Conservation (phyloP, 2,329 filamentous ascomycete species). For the Cladosporium sp. region DNA sequence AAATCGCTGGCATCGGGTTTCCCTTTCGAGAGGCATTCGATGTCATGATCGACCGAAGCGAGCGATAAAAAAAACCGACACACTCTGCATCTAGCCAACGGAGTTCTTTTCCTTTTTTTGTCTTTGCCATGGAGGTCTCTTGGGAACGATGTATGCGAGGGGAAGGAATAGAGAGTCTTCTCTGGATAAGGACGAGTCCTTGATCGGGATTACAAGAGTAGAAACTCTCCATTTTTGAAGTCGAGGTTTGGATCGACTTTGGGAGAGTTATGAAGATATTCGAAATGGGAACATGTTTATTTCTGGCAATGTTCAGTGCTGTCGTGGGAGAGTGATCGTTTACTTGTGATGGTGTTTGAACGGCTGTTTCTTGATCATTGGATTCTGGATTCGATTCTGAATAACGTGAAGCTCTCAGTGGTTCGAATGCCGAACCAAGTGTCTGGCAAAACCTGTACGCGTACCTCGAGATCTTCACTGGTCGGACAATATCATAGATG, state of each 20-base stretch:
- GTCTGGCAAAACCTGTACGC: too few relatives aligned
- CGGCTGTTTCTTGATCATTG: too few relatives aligned
- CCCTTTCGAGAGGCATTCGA: background rate
- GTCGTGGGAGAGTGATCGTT: background rate
- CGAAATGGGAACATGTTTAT: background rate
- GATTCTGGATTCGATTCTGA: too few relatives aligned
- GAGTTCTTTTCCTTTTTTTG: background rate
- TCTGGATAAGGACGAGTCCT: background rate
- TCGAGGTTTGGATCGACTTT: background rate
- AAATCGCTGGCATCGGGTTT: background rate
- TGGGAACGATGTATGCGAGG: background rate
- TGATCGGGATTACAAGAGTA: background rate
- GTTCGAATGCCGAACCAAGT: too few relatives aligned
- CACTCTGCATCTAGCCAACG: background rate
- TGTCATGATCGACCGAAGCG: background rate
- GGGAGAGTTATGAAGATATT: constrained; percentile 1
- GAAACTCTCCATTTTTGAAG: background rate
- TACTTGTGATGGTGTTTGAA: too few relatives aligned
- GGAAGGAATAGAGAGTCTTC: background rate
- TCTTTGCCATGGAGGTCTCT: background rate
- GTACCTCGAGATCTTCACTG: too few relatives aligned
- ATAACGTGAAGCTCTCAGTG: too few relatives aligned
- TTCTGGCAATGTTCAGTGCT: background rate
- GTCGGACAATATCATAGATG: too few relatives aligned
- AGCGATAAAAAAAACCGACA: background rate